Base-by-base conservation (phyloP, 768 basidiomycete species). In the Pisolithus sp. region DNA sequence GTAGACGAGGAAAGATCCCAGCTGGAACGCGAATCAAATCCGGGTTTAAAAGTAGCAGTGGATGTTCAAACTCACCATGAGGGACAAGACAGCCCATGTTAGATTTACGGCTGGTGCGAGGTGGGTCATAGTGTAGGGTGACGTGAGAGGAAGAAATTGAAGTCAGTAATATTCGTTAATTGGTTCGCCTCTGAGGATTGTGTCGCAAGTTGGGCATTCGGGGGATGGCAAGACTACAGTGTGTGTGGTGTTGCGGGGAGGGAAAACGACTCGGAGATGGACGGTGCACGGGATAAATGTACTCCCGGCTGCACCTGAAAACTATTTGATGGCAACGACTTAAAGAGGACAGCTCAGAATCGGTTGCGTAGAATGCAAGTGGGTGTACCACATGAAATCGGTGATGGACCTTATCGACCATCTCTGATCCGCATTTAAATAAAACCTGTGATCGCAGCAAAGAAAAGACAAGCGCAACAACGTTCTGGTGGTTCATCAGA, bases 1-100 rank as follows among this genome's bases (percentile, higher is more conserved):
- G 62, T 78, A 84, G 2, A 89, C 15, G 6, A 89, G 72, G 62
- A 89, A 89, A 3, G 59, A 59, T 1, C 75, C 78, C 6, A 86
- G 68, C 86, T 89, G 48, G 0, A 36, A 7, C 31, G 37, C 13
- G 30, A 42, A 40, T 8, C 8, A 18, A 21, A 15, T 21, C 31
- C 31, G 7, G 18, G 28, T 54, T 23, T n/a, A n/a, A 5, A 48
- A 5, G 4, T 3, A 37, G 30, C 17, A 5, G 21, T 2, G 23
- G 23, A 17, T 13, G 8, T 18, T 26, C 18, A 8, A 7, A 17
- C 24, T 21, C 9, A 88, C 85, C 68, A 80, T 51, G 31, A 55
- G 52, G 7, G 76, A 71, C 39, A 88, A 59, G 20, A 81, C 57
- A 1, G 83, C 64, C 86, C 87, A 89, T 10, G 84, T 71, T 34